These are phyloP conservation scores for Aspergillus conjunctus DNA, from an alignment of 495 filamentous ascomycete genomes.

Conservation along the genomic window DNA sequence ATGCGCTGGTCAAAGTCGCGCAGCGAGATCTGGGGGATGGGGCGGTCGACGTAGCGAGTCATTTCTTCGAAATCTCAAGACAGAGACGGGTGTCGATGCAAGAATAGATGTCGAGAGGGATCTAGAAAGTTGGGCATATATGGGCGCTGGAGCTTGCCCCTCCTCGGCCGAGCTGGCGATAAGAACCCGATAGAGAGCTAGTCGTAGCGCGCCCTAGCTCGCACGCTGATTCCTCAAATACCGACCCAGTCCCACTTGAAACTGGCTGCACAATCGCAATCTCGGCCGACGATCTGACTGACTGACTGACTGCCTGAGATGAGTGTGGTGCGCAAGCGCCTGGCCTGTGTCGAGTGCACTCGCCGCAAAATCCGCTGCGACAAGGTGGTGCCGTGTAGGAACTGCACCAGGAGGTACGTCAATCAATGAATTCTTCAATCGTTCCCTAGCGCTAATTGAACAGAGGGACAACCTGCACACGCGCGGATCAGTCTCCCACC, in stretches of 20 bases:
- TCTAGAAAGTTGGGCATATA: background rate
- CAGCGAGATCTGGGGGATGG: constrained; percentile 61
- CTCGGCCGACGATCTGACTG: constrained; percentile 8
- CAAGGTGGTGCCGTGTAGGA: constrained; percentile 33
- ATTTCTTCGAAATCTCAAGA: no score
- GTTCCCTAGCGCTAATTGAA: background rate
- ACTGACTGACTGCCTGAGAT: no score
- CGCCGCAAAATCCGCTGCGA: constrained; percentile 35
- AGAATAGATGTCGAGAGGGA: background rate
- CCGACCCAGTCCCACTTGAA: background rate
- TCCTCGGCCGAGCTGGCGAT: background rate
- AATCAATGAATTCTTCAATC: background rate
- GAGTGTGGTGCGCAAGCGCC: constrained; percentile 24
- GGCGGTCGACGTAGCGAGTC: constrained; percentile 49
- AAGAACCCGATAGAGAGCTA: background rate
- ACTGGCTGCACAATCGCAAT: background rate
- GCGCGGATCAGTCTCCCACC: constrained; percentile 45
- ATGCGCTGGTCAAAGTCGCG: constrained; percentile 55
- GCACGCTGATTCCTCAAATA: constrained; percentile 4
- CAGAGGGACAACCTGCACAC: constrained; percentile 22
- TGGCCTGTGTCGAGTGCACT: constrained; percentile 34
- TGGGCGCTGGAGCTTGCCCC: background rate
- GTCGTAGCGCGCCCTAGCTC: background rate
- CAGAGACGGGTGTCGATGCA: background rate
- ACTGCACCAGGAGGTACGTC: constrained; percentile 23